Evolutionary conservation across 257 asterid species (phyloP).

Genomic region (Rauvolfia tetraphylla): DNA sequence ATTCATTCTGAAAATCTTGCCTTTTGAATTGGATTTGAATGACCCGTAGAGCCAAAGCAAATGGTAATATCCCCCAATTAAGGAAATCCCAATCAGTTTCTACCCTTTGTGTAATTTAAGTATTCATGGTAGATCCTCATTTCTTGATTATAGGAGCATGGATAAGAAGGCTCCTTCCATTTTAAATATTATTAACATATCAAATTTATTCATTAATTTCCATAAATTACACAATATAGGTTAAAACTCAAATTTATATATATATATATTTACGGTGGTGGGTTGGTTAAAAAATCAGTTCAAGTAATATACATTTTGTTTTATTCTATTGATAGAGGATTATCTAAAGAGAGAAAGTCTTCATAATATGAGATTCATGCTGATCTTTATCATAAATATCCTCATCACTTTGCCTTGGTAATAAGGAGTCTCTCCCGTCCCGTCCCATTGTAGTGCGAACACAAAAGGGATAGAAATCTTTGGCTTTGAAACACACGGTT

Average conservation of each 20-base stretch:
- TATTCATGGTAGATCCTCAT: not conserved
- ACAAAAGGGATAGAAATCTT: not conserved
- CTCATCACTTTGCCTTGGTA: not conserved
- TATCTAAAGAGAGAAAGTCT: not conserved
- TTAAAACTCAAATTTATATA: too few relatives aligned
- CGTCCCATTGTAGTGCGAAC: not conserved
- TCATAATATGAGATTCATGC: not conserved
- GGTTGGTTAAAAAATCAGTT: too few relatives aligned
- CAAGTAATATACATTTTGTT: too few relatives aligned
- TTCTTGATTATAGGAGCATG: not conserved
- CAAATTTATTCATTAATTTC: not conserved
- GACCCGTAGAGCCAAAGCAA: not conserved
- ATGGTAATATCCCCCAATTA: not conserved
- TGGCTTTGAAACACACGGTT: not conserved
- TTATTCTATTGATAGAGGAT: not conserved
- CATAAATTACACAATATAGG: too few relatives aligned
- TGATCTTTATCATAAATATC: not conserved
- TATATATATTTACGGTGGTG: too few relatives aligned
- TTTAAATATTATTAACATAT: not conserved
- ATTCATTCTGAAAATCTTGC: not conserved
- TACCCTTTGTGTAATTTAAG: not conserved
- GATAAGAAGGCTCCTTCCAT: not conserved
- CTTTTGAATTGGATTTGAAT: not conserved
- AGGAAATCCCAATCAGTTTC: not conserved
- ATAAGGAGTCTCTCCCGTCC: too few relatives aligned